Base-by-base conservation (phyloP, 108 stramenopile species). In the Mayamaea pseudoterrestris region DNA sequence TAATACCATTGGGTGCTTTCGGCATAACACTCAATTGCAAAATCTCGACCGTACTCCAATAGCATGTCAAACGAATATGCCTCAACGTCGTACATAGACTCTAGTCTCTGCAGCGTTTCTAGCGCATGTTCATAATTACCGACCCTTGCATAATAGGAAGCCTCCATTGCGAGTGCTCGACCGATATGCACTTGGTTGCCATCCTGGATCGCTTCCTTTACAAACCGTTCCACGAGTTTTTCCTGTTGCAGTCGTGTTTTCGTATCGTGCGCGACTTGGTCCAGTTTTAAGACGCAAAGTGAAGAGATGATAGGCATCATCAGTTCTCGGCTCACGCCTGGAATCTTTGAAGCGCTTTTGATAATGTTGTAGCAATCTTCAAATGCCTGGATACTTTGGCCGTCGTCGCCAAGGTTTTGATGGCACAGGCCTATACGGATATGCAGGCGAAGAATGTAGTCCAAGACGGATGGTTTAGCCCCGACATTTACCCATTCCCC, bases 121-220 rank as follows among this genome's bases (percentile, higher is more conserved):
- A 69, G 20, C 0, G 78, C 74, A 55, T 61, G 44, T 31, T 80
- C 74, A 41, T 69, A 74, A 16, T 63, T 47, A 2, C 70, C 65
- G 24, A 63, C 37, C 16, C 69, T 49, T 21, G 60, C 65, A 14
- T 71, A 50, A 39, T 57, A 61, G 35, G 63, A 59, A 1, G 61
- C 71, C 50, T 76, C 34, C 71, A 80, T 76, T 41, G 74, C 60
- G 3, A 80, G 35, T 13, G 74, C 74, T 13, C 78, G 65, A 41
- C 70, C 57, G 28, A 73, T 72, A 40, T 80, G 78, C 6, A 80
- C 47, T 12, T 65, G 70, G 42, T 80, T 65, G 11, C 64, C 65
- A 36, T 69, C 53, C 7, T 58, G 53, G 9, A 50, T 58, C 14
- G 78, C 69, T 55, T 76, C 64, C n/a, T 59, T 50, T 2, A 80